Conservation (phyloP, 148 eudicot species). For the Rhododendron kiyosumense region DNA sequence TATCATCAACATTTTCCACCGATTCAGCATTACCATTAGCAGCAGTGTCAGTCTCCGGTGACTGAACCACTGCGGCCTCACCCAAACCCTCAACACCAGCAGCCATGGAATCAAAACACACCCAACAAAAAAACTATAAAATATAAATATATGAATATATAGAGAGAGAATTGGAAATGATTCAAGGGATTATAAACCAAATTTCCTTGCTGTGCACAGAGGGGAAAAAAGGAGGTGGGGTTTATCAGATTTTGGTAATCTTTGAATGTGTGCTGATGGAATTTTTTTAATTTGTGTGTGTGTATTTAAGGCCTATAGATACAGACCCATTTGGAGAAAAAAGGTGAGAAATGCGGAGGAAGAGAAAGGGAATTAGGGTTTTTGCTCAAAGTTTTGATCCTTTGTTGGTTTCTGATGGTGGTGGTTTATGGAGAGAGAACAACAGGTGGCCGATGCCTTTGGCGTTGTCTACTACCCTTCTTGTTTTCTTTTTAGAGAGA, state of each 20-base stretch:
- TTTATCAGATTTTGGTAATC: conserved; percentile 14
- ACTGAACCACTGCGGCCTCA: conserved; percentile 51
- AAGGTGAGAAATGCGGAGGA: background rate
- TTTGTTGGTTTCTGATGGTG: conserved; percentile 12
- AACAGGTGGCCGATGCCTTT: conserved; percentile 18
- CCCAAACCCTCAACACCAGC: conserved; percentile 30
- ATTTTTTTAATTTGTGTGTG: background rate
- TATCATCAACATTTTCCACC: conserved; percentile 13
- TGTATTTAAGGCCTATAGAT: conserved; percentile 4
- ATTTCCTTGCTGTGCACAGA: conserved; percentile 7
- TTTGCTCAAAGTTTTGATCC: conserved; percentile 4
- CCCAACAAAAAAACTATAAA: background rate
- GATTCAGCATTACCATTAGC: background rate
- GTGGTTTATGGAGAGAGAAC: conserved; percentile 17
- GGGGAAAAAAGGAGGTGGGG: conserved; percentile 9
- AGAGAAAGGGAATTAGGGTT: conserved; percentile 22
- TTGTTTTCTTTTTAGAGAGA: conserved; percentile 1
- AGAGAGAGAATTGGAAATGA: background rate
- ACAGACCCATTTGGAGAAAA: conserved; percentile 27
- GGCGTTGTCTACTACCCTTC: background rate
- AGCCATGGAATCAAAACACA: conserved; percentile 36
- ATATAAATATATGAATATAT: background rate
- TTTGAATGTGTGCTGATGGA: background rate
- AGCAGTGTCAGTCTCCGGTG: conserved; percentile 25
- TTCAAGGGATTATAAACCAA: background rate